These are phyloP conservation scores for Eudorina sp. DNA, from an alignment of 139 green algal species.

Conservation along the genomic window DNA sequence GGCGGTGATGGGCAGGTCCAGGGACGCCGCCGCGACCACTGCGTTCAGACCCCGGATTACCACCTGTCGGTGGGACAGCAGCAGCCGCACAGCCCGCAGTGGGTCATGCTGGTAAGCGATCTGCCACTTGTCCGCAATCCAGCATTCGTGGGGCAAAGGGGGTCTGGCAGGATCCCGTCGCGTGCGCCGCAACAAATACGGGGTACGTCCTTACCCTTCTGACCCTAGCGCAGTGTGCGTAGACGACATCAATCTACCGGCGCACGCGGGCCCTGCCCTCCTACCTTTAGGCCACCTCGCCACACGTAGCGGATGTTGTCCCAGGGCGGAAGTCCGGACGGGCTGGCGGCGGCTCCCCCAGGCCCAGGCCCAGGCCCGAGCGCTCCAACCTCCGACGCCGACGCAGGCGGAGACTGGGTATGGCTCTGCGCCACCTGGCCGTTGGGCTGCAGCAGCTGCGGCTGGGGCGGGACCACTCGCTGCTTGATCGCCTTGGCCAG, in stretches of 20 bases:
- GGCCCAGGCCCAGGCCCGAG: no score
- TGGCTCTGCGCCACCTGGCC: slow-evolving; percentile 18
- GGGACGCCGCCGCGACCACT: background rate
- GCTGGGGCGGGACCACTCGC: slow-evolving; percentile 62
- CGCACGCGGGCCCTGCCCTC: no score
- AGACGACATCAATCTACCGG: no score
- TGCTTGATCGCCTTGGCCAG: slow-evolving; percentile 48
- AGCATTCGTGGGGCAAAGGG: no score
- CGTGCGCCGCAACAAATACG: no score
- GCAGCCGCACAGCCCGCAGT: no score
- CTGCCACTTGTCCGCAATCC: no score
- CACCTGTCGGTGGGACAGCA: background rate
- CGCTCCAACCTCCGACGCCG: background rate
- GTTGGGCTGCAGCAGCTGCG: slow-evolving; percentile 1
- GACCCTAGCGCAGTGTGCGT: no score
- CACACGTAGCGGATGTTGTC: slow-evolving; percentile 58
- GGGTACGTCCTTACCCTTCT: no score
- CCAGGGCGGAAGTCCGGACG: slow-evolving; percentile 53
- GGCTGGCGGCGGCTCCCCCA: background rate
- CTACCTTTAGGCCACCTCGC: slow-evolving; percentile 35
- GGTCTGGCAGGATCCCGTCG: no score
- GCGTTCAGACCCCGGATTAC: slow-evolving; percentile 19
- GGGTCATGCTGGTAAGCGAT: no score
- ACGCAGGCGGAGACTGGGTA: background rate
- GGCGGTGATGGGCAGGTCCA: slow-evolving; percentile 15